phyloP scores from a whole-genome alignment of 1,139 yeast genomes.

The Kurtzmaniella quercitrusa region DNA sequence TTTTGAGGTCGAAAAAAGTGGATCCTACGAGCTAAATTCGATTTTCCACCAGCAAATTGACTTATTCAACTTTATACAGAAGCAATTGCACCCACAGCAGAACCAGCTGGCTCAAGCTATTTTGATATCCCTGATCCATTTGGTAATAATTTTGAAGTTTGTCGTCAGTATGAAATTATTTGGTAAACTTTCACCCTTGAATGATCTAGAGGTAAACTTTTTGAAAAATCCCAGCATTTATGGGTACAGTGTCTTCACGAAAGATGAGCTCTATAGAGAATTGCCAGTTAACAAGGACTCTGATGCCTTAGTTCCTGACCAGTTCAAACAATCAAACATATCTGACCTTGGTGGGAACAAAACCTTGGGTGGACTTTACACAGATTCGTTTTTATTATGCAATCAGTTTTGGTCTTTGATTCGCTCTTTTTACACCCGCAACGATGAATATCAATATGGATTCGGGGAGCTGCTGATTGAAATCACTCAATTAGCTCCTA shows the following conservation, averaged over 20 bases:
- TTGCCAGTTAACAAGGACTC: background rate
- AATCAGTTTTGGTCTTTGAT: background rate
- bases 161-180: constrained; percentile 18
- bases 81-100: constrained; percentile 13
- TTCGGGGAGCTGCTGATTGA: background rate
- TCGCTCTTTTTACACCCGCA: background rate
- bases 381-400: background rate
- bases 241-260: background rate
- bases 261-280: background rate
- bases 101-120: constrained; percentile 10
- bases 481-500: background rate
- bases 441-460: background rate
- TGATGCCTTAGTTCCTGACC: background rate
- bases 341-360: background rate
- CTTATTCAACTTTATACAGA: constrained; percentile 25
- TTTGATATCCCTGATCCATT: constrained; percentile 25
- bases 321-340: background rate
- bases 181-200: background rate
- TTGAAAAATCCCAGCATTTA: constrained; percentile 2
- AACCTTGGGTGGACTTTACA: background rate
- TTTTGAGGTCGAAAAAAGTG: background rate
- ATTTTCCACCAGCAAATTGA: constrained; percentile 30
- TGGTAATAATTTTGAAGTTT: constrained; percentile 28
- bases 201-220: constrained; percentile 3
- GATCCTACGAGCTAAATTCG: background rate